These are phyloP conservation scores for Leishmania braziliensis DNA, from an alignment of 208 protist genomes.

Conservation along the genomic window DNA sequence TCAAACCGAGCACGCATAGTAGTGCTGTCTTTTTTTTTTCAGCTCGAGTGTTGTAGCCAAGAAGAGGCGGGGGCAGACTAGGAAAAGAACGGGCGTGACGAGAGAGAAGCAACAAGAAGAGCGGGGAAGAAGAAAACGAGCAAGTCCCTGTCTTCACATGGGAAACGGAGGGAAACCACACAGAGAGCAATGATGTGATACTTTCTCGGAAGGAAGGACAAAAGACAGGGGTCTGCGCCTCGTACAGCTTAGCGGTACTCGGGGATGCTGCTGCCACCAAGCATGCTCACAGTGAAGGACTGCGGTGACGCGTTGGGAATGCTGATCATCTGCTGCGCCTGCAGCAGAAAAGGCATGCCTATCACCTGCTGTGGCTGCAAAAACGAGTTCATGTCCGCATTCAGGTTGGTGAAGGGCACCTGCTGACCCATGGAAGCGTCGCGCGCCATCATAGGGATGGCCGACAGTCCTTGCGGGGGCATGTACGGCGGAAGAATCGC, in stretches of 20 bases:
- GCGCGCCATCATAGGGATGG: constrained; percentile 49
- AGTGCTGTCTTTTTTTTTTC: neutral
- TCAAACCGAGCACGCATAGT: neutral
- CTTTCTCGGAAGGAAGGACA: constrained; percentile 11
- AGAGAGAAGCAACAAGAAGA: neutral
- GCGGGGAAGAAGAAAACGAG: neutral
- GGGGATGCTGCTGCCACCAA: constrained; percentile 25
- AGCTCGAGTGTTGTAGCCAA: neutral
- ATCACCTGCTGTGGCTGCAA: constrained; percentile 64
- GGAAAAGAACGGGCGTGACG: neutral
- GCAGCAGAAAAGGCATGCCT: constrained; percentile 70
- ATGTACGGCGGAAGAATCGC: constrained; percentile 35
- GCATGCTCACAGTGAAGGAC: constrained; percentile 59
- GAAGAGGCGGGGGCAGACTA: no score
- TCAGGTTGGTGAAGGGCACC: constrained; percentile 59
- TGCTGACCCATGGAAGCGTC: constrained; percentile 43
- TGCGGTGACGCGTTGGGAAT: constrained; percentile 48
- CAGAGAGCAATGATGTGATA: neutral
- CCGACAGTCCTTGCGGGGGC: constrained; percentile 30
- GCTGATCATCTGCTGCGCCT: constrained; percentile 68
- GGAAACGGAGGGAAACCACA: neutral
- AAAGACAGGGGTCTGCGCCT: neutral
- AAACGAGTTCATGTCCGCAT: constrained; percentile 54
- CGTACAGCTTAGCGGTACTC: constrained; percentile 33
- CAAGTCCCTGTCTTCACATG: neutral